Evolutionary conservation across 495 filamentous ascomycete genomes (phyloP), one percentile per base, ranked within the genome.

Genomic region (Aspergillus nidulans): DNA sequence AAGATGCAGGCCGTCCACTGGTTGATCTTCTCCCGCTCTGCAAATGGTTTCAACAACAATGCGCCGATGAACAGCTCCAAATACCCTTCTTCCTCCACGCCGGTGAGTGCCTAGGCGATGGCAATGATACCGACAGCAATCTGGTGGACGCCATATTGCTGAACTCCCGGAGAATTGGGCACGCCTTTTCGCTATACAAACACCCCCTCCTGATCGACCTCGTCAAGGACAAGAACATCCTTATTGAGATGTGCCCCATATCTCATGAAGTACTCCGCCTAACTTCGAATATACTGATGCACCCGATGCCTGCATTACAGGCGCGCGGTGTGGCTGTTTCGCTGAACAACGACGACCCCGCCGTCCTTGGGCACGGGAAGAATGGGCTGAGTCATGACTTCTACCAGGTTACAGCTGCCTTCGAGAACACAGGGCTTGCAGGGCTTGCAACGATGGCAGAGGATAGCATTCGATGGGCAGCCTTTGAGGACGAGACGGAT

Each of bases 341-440:
- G 4, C 75, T 97, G 1, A 86, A 83, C 71, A 95, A 96, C 61
- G 92, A 96, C 63, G 91, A 96, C 59, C 90, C 90, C 10, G 89
- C 87, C 0, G 86, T 95, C 48, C 77, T 92, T 1, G 90, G 90
- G 3, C 89, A 92, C 59, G 87, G 86, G 46, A 80, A 73, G 19
- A 88, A 83, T 25, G 89, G 88, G 12, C 82, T 90, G 73, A 91
- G 86, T 4, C 88, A 95, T 71, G 90, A 95, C 63, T 96, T 92
- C 70, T 96, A 91, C 89, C 90, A 95, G 70, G 88, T 87, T 6
- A 69, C 96, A 40, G 88, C 92, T 60, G 88, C 86, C 3, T 89
- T 91, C 74, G 83, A 94, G 55, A 95, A 91, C 61, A 79, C 95
- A 12, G 92, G 91, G 12, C 68, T 95, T 28, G 56, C 59, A 8